Conservation (phyloP, 2,329 filamentous ascomycete species). For the Stromatinia cepivora region DNA sequence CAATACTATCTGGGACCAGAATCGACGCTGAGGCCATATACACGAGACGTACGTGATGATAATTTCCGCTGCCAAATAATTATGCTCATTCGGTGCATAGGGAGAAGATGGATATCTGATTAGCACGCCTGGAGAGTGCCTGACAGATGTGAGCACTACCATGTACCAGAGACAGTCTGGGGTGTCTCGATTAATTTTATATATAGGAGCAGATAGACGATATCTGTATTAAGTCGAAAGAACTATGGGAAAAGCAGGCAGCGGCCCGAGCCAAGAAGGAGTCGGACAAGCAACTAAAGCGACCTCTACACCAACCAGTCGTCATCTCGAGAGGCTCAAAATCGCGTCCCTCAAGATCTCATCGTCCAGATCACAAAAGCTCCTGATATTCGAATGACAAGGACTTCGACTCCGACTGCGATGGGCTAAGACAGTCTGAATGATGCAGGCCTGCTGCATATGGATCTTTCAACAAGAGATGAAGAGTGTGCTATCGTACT, state of each 20-base stretch:
- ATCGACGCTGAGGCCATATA: constrained; percentile 58
- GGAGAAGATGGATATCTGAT: constrained; percentile 63
- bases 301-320: constrained; percentile 57
- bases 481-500: constrained; percentile 3
- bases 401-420: constrained; percentile 23
- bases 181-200: constrained; percentile 24
- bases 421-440: constrained; percentile 28
- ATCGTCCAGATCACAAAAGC: constrained; percentile 31
- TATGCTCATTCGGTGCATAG: constrained; percentile 41
- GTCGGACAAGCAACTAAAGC: constrained; percentile 53
- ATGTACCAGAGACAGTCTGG: not conserved
- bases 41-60: constrained; percentile 50
- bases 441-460: not conserved
- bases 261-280: constrained; percentile 49
- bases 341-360: constrained; percentile 26
- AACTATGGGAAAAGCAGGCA: constrained; percentile 58
- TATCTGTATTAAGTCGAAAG: constrained; percentile 59
- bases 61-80: constrained; percentile 32
- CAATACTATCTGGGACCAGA: constrained; percentile 60
- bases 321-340: constrained; percentile 48
- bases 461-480: constrained; percentile 13
- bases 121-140: constrained; percentile 56
- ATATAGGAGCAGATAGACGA: constrained; percentile 62
- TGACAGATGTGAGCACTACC: constrained; percentile 55
- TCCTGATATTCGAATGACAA: constrained; percentile 32